A percentile compares a stretch with the other conserved stretches of the same genome.
phyloP scores from a whole-genome alignment of 148 eudicot genomes.

The Tetragonia tetragonoides region DNA sequence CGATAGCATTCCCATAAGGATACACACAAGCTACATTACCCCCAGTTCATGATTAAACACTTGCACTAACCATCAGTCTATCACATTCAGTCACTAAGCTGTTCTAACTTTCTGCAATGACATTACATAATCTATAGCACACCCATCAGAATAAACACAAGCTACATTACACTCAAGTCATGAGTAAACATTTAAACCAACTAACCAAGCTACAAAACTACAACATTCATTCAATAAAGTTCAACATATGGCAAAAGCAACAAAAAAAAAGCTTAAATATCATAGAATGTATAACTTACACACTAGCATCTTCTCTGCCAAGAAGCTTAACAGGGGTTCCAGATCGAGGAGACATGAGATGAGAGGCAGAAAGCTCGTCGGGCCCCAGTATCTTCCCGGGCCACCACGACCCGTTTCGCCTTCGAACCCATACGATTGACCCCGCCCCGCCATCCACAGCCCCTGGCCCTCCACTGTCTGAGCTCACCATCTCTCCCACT shows the following conservation, averaged over 20 bases:
- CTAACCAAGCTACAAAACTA: neutral
- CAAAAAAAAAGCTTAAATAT: neutral
- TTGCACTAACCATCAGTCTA: too few species aligned
- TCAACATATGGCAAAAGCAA: neutral
- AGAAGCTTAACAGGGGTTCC: slow-evolving; percentile 98
- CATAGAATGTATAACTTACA: slow-evolving; percentile 47
- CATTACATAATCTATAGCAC: neutral
- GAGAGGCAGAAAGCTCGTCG: slow-evolving; percentile 68
- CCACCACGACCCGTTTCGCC: slow-evolving; percentile 98
- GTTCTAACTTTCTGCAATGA: neutral
- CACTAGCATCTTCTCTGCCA: slow-evolving; percentile 95
- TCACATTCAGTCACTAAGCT: neutral
- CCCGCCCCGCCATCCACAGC: slow-evolving; percentile 61
- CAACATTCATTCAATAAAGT: neutral
- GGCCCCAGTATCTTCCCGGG: slow-evolving; percentile 88
- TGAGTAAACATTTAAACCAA: neutral
- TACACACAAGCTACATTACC: slow-evolving; percentile 9
- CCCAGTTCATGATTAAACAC: neutral
- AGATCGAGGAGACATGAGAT: slow-evolving; percentile 85
- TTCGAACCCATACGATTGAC: slow-evolving; percentile 84
- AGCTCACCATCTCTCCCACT: slow-evolving; percentile 48
- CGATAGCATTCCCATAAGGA: neutral
- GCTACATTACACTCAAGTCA: slow-evolving; percentile 4
- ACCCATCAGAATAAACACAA: neutral
- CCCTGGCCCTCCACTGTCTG: slow-evolving; percentile 48